phyloP scores from a whole-genome alignment of 495 filamentous ascomycete species.

The Penicillium roqueforti region DNA sequence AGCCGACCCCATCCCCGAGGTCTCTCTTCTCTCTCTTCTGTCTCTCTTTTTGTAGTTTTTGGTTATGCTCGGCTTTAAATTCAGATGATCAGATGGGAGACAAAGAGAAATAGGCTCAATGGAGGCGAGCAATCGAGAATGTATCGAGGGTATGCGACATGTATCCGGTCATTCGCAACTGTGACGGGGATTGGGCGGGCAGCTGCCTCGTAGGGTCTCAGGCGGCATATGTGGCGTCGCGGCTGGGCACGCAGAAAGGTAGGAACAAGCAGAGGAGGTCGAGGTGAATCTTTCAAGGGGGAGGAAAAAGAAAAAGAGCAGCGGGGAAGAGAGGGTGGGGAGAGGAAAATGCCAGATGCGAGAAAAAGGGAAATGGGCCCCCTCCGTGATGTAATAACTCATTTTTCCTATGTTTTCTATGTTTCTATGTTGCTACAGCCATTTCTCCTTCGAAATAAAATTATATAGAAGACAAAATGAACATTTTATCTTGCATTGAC shows the following conservation, averaged over 20 bases:
- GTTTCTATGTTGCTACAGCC: background rate
- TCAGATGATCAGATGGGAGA: background rate
- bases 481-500: background rate
- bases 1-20: conserved; percentile 36
- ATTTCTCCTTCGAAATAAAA: background rate
- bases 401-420: background rate
- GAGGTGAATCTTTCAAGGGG: background rate
- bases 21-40: conserved; percentile 7
- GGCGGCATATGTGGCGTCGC: conserved; percentile 34
- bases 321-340: conserved; percentile 32
- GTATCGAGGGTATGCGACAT: conserved; percentile 16
- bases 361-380: conserved; percentile 5
- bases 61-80: background rate
- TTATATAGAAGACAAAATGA: background rate
- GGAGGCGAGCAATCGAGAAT: conserved; percentile 10
- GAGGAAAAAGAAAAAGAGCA: conserved; percentile 7
- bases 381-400: conserved; percentile 23
- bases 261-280: background rate
- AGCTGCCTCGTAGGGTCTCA: conserved; percentile 40
- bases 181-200: conserved; percentile 26
- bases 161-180: conserved; percentile 26
- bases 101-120: conserved; percentile 24
- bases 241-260: conserved; percentile 16
- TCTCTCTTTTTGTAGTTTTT: conserved; percentile 2
- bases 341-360: conserved; percentile 38